Conservation (phyloP, 2,329 filamentous ascomycete species). For the Penicillium palitans region DNA sequence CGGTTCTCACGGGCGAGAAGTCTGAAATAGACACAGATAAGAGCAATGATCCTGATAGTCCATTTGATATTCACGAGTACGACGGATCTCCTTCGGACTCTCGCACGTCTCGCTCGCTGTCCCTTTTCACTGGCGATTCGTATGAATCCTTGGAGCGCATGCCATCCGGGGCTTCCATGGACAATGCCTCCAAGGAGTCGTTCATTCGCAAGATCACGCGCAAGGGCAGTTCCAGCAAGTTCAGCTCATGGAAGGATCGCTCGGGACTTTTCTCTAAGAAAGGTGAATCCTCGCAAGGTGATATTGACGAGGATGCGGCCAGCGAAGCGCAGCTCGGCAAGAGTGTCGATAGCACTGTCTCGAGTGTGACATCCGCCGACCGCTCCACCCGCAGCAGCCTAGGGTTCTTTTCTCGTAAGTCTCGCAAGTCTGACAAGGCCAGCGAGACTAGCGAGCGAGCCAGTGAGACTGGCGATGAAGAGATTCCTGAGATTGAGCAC, state of each 20-base stretch:
- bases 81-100: slow-evolving; percentile 47
- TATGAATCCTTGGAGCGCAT: slow-evolving; percentile 51
- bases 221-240: slow-evolving; percentile 53
- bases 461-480: slow-evolving; percentile 48
- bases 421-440: slow-evolving; percentile 45
- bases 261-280: slow-evolving; percentile 50
- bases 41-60: slow-evolving; percentile 33
- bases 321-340: slow-evolving; percentile 45
- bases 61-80: slow-evolving; percentile 36
- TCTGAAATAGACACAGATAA: slow-evolving; percentile 45
- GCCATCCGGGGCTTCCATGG: slow-evolving; percentile 44
- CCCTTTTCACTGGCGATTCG: slow-evolving; percentile 49
- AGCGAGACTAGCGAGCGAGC: slow-evolving; percentile 47
- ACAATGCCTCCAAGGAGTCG: slow-evolving; percentile 48
- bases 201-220: slow-evolving; percentile 55
- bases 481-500: slow-evolving; percentile 33
- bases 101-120: slow-evolving; percentile 47
- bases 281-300: slow-evolving; percentile 44
- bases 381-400: slow-evolving; percentile 46
- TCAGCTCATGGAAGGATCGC: slow-evolving; percentile 54
- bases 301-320: slow-evolving; percentile 47
- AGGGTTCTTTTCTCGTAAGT: slow-evolving; percentile 51
- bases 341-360: slow-evolving; percentile 45
- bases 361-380: slow-evolving; percentile 45
- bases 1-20: slow-evolving; percentile 58